Base-by-base conservation (phyloP, 129 eudicot species). In the Glebionis coronaria region DNA sequence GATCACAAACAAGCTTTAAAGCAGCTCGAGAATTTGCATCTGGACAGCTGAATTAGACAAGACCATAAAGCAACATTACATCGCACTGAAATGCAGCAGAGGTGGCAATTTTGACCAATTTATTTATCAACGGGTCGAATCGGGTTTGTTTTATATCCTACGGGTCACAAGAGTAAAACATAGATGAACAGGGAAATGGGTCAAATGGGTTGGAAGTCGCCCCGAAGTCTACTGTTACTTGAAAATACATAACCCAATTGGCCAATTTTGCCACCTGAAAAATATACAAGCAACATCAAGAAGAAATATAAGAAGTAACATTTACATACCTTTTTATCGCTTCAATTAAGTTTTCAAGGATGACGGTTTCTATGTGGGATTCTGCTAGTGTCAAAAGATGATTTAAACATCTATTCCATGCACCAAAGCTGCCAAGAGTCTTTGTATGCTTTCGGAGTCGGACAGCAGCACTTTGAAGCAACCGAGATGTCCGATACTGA, bases 381-480 rank as follows among this genome's bases (percentile, higher is more conserved):
- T 93, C 98, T 14, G 98, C 98, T 44, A 93, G 98, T 2, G 97
- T 88, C 82, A 93, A 77, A 21, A 93, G 95, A 69, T 93, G 97
- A 86, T 93, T 93, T 55, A 93, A 84, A 65, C 98, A 93, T 84
- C 98, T 80, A 69, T 93, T 93, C 98, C 98, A 93, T 10, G 95
- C 98, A 63, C 98, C 96, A 75, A 93, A 93, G 61, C 96, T 69
- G 15, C 98, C 98, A n/a, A 93, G 98, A 55, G 74, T 88, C 80
- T 88, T 93, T n/a, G 98, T 68, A 67, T 93, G 98, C 84, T 93
- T 93, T 71, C 74, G 80, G 46, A 93, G 84, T 46, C 98, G 83
- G 15, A 82, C 80, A 46, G 95, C 98, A 78, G 73, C 98, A 75
- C 91, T 93, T 62, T 93, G 98, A 70, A 93, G 95, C 81, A 93